A percentile compares a stretch with the other conserved stretches of the same genome.
These are phyloP conservation scores for Jacaranda mimosifolia DNA, from an alignment of 257 asterid species.

Conservation along the genomic window DNA sequence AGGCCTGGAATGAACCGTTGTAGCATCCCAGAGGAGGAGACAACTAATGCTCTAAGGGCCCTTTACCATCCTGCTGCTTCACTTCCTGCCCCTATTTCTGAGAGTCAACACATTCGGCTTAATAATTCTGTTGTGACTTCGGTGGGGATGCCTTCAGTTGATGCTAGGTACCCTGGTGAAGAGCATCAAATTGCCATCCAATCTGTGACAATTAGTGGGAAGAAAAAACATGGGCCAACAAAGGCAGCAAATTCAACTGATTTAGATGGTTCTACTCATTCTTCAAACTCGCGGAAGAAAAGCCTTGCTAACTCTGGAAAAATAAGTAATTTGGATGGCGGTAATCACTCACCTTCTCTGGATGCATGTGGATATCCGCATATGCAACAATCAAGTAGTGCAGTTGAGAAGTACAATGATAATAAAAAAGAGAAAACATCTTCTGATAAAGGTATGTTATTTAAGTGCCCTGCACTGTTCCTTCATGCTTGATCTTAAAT, in stretches of 20 bases:
- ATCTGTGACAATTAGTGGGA: constrained; percentile 50
- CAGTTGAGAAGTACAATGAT: constrained; percentile 52
- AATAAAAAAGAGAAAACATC: constrained; percentile 56
- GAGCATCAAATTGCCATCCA: constrained; percentile 57
- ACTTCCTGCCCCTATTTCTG: constrained; percentile 55
- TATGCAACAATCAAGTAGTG: constrained; percentile 48
- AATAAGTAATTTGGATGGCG: constrained; percentile 51
- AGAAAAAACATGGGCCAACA: constrained; percentile 67
- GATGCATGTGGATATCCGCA: constrained; percentile 62
- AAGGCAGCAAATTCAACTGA: constrained; percentile 52
- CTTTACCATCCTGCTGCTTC: constrained; percentile 74
- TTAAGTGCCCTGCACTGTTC: constrained; percentile 29
- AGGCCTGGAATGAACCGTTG: constrained; percentile 99
- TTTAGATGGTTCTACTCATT: constrained; percentile 61
- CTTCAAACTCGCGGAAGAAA: constrained; percentile 61
- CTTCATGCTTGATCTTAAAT: constrained; percentile 22
- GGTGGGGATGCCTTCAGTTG: constrained; percentile 54
- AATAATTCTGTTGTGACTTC: constrained; percentile 49
- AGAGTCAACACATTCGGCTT: constrained; percentile 51
- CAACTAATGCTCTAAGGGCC: constrained; percentile 83
- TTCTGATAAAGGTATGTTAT: constrained; percentile 70
- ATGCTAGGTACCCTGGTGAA: constrained; percentile 50
- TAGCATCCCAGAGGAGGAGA: constrained; percentile 78
- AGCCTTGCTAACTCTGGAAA: constrained; percentile 50
- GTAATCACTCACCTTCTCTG: constrained; percentile 48